Conservation (phyloP, 768 basidiomycete genomes). For the Chlorophyllum brunneum region DNA sequence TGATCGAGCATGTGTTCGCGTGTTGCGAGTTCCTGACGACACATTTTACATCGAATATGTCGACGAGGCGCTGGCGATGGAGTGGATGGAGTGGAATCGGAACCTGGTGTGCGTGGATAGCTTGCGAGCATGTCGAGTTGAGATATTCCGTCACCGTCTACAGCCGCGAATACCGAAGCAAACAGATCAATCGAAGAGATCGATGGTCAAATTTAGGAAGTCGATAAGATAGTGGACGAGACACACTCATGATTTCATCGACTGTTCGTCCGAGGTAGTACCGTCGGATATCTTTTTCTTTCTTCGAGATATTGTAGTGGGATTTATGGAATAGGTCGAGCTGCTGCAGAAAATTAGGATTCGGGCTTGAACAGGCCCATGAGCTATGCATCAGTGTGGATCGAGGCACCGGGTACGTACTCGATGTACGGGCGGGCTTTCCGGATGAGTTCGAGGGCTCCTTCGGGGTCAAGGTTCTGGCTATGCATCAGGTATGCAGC, state of each 20-base stretch:
- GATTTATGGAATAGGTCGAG: slow-evolving; percentile 77
- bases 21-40: slow-evolving; percentile 82
- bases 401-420: slow-evolving; percentile 37
- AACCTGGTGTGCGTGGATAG: slow-evolving; percentile 56
- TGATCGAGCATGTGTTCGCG: slow-evolving; percentile 95
- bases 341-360: slow-evolving; percentile 76
- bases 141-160: slow-evolving; percentile 75
- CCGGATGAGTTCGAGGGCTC: slow-evolving; percentile 67
- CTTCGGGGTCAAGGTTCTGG: slow-evolving; percentile 47
- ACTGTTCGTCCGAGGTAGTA: slow-evolving; percentile 80
- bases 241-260: slow-evolving; percentile 76
- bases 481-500: slow-evolving; percentile 88
- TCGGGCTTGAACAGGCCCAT: slow-evolving; percentile 61
- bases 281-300: slow-evolving; percentile 69
- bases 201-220: slow-evolving; percentile 2
- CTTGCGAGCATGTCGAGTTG: slow-evolving; percentile 74
- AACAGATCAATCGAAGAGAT: neutral
- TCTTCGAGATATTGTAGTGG: slow-evolving; percentile 60
- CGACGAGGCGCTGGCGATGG: slow-evolving; percentile 38
- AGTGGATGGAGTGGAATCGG: slow-evolving; percentile 56
- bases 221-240: slow-evolving; percentile 1
- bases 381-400: neutral
- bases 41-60: slow-evolving; percentile 90
- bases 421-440: slow-evolving; percentile 63
- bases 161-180: slow-evolving; percentile 6